A percentile compares a stretch with the other conserved stretches of the same genome.
Conservation (phyloP, 2,329 filamentous ascomycete species). For the Fusarium xyrophilum region DNA sequence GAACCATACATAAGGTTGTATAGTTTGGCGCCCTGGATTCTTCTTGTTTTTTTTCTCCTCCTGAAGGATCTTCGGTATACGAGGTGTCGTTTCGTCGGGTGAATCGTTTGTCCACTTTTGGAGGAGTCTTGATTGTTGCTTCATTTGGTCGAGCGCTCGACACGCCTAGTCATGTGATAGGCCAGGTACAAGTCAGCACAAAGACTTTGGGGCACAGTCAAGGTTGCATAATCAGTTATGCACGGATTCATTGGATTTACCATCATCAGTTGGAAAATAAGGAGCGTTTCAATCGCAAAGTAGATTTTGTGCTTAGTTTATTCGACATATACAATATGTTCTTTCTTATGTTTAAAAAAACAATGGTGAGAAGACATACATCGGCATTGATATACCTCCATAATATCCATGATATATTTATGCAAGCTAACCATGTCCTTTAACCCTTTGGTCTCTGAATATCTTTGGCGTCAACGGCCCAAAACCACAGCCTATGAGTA, state of each 20-base stretch:
- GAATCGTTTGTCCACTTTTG: slow-evolving; percentile 1
- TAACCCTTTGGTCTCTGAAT: background rate
- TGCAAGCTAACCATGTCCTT: background rate
- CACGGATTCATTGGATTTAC: background rate
- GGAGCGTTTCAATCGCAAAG: background rate
- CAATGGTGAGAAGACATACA: background rate
- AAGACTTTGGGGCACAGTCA: background rate
- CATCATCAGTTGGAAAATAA: background rate
- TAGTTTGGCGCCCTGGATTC: background rate
- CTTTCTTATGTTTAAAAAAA: background rate
- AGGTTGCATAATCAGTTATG: background rate
- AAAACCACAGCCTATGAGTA: background rate
- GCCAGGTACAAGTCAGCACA: slow-evolving; percentile 36
- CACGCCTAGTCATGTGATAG: slow-evolving; percentile 29
- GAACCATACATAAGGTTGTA: slow-evolving; percentile 7
- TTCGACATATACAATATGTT: background rate
- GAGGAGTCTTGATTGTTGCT: slow-evolving; percentile 18
- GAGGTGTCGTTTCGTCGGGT: slow-evolving; percentile 8
- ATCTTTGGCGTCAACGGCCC: slow-evolving; percentile 21
- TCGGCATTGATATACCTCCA: background rate
- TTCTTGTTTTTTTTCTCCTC: background rate
- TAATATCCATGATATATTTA: background rate
- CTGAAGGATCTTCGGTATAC: background rate
- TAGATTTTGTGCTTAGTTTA: background rate
- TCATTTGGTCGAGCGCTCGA: slow-evolving; percentile 4